Percentiles rank a stretch among this genome's conserved stretches.
Conservation (phyloP, 257 asterid genomes). For the Haberlea rhodopensis region DNA sequence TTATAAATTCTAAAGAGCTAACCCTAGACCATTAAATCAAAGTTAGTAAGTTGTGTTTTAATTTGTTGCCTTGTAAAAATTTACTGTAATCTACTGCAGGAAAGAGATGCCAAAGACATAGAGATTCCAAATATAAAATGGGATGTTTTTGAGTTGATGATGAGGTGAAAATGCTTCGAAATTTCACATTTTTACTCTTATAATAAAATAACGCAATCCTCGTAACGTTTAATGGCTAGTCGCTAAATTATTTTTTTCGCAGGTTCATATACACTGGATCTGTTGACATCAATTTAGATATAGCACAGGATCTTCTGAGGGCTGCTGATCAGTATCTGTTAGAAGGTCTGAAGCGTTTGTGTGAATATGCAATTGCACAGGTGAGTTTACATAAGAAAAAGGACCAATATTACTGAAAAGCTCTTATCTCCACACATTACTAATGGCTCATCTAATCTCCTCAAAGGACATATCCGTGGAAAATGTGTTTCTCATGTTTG, state of each 20-base stretch:
- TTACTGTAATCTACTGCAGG: constrained; percentile 47
- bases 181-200: constrained; percentile 1
- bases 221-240: constrained; percentile 10
- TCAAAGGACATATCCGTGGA: constrained; percentile 78
- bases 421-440: constrained; percentile 3
- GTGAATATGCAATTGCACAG: constrained; percentile 91
- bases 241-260: constrained; percentile 24
- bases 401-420: neutral
- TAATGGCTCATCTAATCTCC: constrained; percentile 31
- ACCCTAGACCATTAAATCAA: neutral
- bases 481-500: constrained; percentile 81
- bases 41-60: constrained; percentile 7
- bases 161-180: too few relatives aligned
- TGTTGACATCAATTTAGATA: constrained; percentile 71
- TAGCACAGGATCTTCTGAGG: constrained; percentile 88
- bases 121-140: constrained; percentile 95
- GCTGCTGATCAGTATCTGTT: constrained; percentile 98
- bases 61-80: constrained; percentile 16
- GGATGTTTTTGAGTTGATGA: constrained; percentile 97
- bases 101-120: constrained; percentile 94
- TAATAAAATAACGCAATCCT: neutral
- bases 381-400: constrained; percentile 34
- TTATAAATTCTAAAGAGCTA: neutral
- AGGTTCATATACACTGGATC: constrained; percentile 95
- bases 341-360: constrained; percentile 94